phyloP scores from a whole-genome alignment of 139 green algal species.

The Tetratostichococcus sp. region DNA sequence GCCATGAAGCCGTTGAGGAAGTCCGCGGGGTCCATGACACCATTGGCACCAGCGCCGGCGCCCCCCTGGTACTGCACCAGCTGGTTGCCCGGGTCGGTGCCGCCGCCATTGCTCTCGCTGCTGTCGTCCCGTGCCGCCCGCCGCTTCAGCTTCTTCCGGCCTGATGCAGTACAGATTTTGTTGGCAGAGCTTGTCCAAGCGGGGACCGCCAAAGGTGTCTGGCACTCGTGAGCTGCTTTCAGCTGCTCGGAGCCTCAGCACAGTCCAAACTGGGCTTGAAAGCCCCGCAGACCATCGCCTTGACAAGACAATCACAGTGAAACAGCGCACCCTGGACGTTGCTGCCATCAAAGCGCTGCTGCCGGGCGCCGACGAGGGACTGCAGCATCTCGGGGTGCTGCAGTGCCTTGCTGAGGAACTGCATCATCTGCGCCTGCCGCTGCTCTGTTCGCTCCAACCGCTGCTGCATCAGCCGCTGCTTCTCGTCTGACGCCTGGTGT shows the following conservation, averaged over 20 bases:
- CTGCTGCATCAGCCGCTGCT: constrained; percentile 55
- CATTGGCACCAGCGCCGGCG: too few species aligned
- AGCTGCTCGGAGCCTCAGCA: too few species aligned
- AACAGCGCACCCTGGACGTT: background rate
- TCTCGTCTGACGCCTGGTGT: constrained; percentile 44
- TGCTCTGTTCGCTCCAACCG: constrained; percentile 65
- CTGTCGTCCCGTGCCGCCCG: background rate
- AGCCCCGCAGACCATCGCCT: too few species aligned
- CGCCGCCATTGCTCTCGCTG: background rate
- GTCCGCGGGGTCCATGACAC: background rate
- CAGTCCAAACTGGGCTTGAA: too few species aligned
- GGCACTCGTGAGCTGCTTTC: too few species aligned
- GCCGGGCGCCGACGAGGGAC: constrained; percentile 36
- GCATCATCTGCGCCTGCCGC: constrained; percentile 79
- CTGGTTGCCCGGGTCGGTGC: background rate
- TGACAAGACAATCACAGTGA: too few species aligned
- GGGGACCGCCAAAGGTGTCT: too few species aligned
- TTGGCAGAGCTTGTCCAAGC: too few species aligned
- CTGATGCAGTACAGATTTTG: too few species aligned
- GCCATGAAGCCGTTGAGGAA: background rate
- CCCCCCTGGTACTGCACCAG: background rate
- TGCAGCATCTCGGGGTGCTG: constrained; percentile 77
- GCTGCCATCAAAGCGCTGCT: constrained; percentile 37
- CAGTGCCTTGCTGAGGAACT: constrained; percentile 71
- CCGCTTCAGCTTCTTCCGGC: background rate